phyloP scores from a whole-genome alignment of 2,329 filamentous ascomycete species.

The Mycosphaerella sp. region DNA sequence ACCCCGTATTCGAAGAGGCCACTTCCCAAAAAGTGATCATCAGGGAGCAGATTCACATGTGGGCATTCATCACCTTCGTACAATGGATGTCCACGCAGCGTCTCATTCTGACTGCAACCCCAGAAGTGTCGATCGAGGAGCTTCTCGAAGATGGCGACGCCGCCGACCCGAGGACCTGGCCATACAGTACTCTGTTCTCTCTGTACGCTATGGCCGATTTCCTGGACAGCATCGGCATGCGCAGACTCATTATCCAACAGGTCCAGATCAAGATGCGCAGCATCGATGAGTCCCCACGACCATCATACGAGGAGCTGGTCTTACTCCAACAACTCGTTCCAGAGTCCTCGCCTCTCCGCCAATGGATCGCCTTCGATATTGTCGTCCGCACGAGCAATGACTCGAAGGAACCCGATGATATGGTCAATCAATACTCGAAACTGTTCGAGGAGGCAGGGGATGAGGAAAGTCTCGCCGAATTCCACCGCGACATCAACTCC shows the following conservation, averaged over 20 bases:
- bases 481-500: no score
- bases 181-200: constrained; percentile 4
- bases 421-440: no score
- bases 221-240: constrained; percentile 7
- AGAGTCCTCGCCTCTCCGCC: background rate
- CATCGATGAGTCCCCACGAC: background rate
- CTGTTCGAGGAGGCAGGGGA: no score
- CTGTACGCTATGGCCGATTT: constrained; percentile 14
- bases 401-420: no score
- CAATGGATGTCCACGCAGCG: constrained; percentile 12
- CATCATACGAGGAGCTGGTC: background rate
- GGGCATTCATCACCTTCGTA: constrained; percentile 13
- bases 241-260: constrained; percentile 5
- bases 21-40: background rate
- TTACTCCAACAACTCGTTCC: background rate
- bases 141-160: background rate
- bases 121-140: background rate
- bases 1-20: background rate
- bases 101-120: background rate
- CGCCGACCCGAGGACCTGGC: constrained; percentile 9
- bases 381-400: background rate
- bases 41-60: constrained; percentile 1
- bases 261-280: constrained; percentile 8
- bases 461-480: no score
- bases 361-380: background rate